Evolutionary conservation across 1,284 basidiomycete genomes (phyloP).

Genomic region (Fistulina hepatica): DNA sequence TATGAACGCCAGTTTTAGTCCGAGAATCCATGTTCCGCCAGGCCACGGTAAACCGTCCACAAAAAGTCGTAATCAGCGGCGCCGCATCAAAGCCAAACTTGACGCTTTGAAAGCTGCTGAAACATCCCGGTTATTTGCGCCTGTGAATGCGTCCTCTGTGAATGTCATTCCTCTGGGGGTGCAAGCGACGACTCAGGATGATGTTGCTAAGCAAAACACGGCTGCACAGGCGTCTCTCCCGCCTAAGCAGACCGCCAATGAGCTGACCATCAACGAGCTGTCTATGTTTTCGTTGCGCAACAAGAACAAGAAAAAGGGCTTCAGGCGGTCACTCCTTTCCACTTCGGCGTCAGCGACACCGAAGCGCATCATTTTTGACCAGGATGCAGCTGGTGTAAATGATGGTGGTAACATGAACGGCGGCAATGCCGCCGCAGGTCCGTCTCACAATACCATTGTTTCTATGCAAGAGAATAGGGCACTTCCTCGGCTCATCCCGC

Average conservation of each 20-base stretch:
- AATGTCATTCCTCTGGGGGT: not conserved
- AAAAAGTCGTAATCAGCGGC: conserved; percentile 51
- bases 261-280: conserved; percentile 13
- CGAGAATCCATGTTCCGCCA: conserved; percentile 34
- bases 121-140: conserved; percentile 18
- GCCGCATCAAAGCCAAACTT: conserved; percentile 37
- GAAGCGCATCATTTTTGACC: conserved; percentile 54
- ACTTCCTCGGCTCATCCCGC: conserved; percentile 40
- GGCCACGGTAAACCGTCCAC: conserved; percentile 59
- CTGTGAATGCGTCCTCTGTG: conserved; percentile 1
- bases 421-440: not conserved
- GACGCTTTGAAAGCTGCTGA: conserved; percentile 13
- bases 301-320: conserved; percentile 65
- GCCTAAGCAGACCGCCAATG: not conserved
- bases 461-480: not conserved
- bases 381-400: conserved; percentile 12
- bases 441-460: not conserved
- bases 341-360: conserved; percentile 27
- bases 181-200: not conserved
- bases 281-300: conserved; percentile 56
- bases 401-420: not conserved
- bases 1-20: not conserved
- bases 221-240: not conserved
- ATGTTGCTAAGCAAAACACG: not conserved
- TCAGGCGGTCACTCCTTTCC: conserved; percentile 41